Evolutionary conservation across 2,329 filamentous ascomycete species (phyloP).

Genomic region (Fusarium begoniae): DNA sequence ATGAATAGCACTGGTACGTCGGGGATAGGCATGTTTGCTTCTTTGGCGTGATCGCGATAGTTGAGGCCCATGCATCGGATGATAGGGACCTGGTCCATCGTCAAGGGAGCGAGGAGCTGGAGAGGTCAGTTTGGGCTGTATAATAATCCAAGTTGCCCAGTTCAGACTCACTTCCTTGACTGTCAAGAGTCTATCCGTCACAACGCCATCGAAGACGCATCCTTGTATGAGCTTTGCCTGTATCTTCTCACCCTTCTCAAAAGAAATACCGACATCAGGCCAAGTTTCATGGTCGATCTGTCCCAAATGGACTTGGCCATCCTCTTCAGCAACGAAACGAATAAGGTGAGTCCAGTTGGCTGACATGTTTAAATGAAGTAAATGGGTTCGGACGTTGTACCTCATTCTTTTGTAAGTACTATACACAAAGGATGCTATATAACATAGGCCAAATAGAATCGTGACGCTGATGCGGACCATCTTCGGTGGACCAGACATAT

Average conservation of each 20-base stretch:
- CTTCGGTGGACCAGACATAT: not conserved
- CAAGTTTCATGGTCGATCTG: not conserved
- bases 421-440: not conserved
- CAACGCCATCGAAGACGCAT: not conserved
- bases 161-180: not conserved
- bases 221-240: not conserved
- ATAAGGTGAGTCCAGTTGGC: not conserved
- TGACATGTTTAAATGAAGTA: not conserved
- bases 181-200: not conserved
- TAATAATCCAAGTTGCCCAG: not conserved
- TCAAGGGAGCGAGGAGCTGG: not conserved
- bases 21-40: not conserved
- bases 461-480: not conserved
- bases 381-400: not conserved
- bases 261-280: not conserved
- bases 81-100: not conserved
- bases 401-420: not conserved
- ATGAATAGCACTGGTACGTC: not conserved
- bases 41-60: not conserved
- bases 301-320: not conserved
- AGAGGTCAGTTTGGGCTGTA: not conserved
- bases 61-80: not conserved
- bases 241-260: not conserved
- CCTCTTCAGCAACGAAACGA: not conserved
- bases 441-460: not conserved